These are phyloP conservation scores for Tetraselmis chui DNA, from an alignment of 139 green algal species.

Conservation along the genomic window DNA sequence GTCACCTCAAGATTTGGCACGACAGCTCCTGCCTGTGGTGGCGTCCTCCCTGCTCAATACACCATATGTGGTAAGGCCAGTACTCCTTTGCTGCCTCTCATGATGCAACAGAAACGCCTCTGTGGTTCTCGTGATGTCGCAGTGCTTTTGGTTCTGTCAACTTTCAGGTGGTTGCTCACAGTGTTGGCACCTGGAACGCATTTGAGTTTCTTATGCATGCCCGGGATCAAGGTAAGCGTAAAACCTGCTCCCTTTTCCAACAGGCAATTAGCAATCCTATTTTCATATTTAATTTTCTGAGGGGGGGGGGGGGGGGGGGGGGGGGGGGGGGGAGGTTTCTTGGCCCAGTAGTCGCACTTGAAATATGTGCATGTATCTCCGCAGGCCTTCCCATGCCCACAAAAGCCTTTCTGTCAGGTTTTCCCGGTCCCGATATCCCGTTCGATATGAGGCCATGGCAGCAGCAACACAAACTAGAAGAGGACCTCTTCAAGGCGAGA, in stretches of 20 bases:
- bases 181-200: conserved; percentile 71
- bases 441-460: conserved; percentile 58
- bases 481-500: conserved; percentile 58
- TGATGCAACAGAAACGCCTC: not conserved
- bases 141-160: not conserved
- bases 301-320: too few relatives aligned
- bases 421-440: conserved; percentile 66
- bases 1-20: conserved; percentile 32
- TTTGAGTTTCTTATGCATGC: conserved; percentile 63
- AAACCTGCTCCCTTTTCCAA: not conserved
- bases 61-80: conserved; percentile 40
- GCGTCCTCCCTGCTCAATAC: conserved; percentile 28
- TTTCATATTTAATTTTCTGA: too few relatives aligned
- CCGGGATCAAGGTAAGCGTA: conserved; percentile 8
- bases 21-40: conserved; percentile 46
- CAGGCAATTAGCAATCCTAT: not conserved
- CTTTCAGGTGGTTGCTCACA: conserved; percentile 46
- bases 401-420: conserved; percentile 65
- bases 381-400: conserved; percentile 50
- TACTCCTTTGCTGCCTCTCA: not conserved
- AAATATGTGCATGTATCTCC: not conserved
- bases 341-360: not conserved
- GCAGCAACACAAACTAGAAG: conserved; percentile 45
- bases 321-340: too few relatives aligned
- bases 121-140: not conserved